These are phyloP conservation scores for Ascochyta pisi DNA, from an alignment of 2,329 filamentous ascomycete species.

Conservation along the genomic window DNA sequence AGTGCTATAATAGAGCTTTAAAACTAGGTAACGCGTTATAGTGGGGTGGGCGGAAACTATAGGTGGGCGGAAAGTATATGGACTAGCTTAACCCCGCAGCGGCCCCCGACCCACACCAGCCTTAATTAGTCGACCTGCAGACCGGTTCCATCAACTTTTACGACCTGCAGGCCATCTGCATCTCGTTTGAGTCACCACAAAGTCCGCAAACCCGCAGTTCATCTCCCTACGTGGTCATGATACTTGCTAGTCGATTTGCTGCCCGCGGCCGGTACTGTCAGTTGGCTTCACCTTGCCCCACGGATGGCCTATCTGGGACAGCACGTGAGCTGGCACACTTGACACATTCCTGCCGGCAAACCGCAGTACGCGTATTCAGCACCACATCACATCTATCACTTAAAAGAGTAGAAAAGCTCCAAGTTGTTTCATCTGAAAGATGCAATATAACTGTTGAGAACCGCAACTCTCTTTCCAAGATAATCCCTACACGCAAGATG, in stretches of 20 bases:
- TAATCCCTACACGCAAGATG: constrained; percentile 4
- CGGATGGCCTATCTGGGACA: background rate
- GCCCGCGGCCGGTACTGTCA: constrained; percentile 9
- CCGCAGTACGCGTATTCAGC: background rate
- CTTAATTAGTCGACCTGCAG: constrained; percentile 8
- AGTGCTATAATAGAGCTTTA: too few species aligned
- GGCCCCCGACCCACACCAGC: background rate
- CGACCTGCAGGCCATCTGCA: constrained; percentile 9
- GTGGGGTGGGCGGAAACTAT: too few species aligned
- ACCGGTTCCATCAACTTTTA: background rate
- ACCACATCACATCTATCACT: too few species aligned
- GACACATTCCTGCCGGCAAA: background rate
- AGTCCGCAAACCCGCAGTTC: background rate
- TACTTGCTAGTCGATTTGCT: background rate
- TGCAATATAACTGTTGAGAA: background rate
- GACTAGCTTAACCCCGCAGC: background rate
- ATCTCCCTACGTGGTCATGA: background rate
- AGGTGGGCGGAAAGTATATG: too few species aligned
- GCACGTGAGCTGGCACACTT: background rate
- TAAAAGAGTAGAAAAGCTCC: background rate
- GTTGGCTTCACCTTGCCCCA: background rate
- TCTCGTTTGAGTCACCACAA: background rate
- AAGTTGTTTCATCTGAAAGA: background rate
- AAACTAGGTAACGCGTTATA: too few species aligned
- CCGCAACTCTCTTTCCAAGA: background rate